phyloP scores from a whole-genome alignment of 768 basidiomycete species.

The Phlebiopsis gigantea region DNA sequence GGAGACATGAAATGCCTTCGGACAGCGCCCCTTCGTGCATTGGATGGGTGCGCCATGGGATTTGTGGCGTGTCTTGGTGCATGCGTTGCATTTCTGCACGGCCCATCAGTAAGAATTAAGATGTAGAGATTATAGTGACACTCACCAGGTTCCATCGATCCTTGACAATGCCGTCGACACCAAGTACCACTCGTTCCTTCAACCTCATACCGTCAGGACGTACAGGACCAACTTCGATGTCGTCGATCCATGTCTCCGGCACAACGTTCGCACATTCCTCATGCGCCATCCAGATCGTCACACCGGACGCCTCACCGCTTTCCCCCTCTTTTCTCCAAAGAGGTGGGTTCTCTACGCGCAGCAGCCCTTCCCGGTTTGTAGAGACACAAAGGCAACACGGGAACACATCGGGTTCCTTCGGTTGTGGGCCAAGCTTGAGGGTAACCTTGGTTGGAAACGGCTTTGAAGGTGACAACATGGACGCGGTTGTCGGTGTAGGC shows the following conservation, averaged over 20 bases:
- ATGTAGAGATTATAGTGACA: conserved; percentile 6
- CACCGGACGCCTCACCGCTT: conserved; percentile 28
- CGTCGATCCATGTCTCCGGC: conserved; percentile 91
- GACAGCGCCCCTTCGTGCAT: conserved; percentile 91
- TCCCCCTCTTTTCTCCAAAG: conserved; percentile 41
- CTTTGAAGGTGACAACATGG: conserved; percentile 4
- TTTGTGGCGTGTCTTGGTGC: conserved; percentile 62
- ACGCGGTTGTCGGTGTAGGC: neutral
- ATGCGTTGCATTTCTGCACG: conserved; percentile 82
- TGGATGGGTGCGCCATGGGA: conserved; percentile 82
- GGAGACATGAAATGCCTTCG: conserved; percentile 88
- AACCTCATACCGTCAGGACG: conserved; percentile 27
- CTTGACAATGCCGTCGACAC: conserved; percentile 83
- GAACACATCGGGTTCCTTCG: conserved; percentile 47
- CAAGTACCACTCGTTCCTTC: conserved; percentile 61
- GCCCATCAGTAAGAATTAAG: neutral
- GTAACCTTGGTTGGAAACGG: conserved; percentile 39
- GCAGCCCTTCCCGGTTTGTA: conserved; percentile 43
- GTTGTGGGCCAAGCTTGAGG: conserved; percentile 63
- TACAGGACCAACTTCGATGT: conserved; percentile 36
- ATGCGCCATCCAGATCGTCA: conserved; percentile 67
- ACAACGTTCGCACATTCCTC: conserved; percentile 73
- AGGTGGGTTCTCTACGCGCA: conserved; percentile 68
- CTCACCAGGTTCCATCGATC: conserved; percentile 91
- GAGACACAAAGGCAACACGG: conserved; percentile 71